These are phyloP conservation scores for Punctularia strigosozonata DNA, from an alignment of 768 basidiomycete species.

Conservation along the genomic window DNA sequence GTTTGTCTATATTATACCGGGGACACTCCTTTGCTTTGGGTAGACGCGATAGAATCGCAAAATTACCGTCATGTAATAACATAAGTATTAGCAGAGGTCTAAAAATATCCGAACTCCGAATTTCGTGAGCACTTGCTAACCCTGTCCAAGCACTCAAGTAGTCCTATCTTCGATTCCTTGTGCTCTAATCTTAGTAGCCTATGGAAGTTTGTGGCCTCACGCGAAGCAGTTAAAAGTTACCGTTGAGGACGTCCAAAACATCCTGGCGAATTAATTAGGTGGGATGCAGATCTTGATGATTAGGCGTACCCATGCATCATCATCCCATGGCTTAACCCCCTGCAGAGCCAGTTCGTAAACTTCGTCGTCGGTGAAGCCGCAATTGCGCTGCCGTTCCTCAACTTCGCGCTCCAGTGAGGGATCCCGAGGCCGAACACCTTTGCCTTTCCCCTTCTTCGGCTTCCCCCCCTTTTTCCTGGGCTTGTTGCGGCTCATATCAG, in stretches of 20 bases:
- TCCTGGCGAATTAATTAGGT: neutral
- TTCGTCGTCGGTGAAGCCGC: conserved; percentile 23
- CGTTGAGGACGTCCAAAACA: neutral
- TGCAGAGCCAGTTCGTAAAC: conserved; percentile 22
- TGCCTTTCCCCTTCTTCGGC: neutral
- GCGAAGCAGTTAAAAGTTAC: neutral
- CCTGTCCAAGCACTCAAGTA: too few relatives aligned
- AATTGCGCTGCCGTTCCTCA: conserved; percentile 13
- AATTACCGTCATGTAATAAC: too few relatives aligned
- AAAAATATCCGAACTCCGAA: too few relatives aligned
- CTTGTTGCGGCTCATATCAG: neutral
- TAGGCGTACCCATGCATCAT: conserved; percentile 25
- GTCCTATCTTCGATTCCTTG: too few relatives aligned
- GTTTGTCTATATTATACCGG: too few relatives aligned
- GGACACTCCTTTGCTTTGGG: too few relatives aligned
- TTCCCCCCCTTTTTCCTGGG: neutral
- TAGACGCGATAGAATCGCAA: too few relatives aligned
- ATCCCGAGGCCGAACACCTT: neutral
- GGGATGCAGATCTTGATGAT: neutral
- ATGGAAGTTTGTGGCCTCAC: too few relatives aligned
- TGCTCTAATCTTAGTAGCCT: too few relatives aligned
- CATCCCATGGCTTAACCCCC: conserved; percentile 34
- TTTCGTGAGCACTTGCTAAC: too few relatives aligned
- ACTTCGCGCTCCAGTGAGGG: conserved; percentile 3
- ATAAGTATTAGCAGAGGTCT: too few relatives aligned